Evolutionary conservation across 345 rosid species (phyloP).

Genomic region (Lenwebbia sp.): DNA sequence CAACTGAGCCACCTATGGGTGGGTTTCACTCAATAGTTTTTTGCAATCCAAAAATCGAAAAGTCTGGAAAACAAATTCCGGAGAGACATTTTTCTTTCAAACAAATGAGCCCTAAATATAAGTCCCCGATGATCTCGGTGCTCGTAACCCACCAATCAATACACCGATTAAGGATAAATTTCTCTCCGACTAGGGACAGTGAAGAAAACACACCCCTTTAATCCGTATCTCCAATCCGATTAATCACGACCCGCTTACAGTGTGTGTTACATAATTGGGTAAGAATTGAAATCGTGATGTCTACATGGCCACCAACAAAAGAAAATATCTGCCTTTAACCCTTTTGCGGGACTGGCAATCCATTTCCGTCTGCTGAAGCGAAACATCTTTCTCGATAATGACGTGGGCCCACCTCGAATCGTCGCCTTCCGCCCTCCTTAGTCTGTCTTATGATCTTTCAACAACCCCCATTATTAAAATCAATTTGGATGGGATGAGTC

Average conservation of each 20-base stretch:
- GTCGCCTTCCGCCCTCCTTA: neutral
- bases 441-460: neutral
- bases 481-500: neutral
- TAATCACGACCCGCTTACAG: neutral
- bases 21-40: no score
- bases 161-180: neutral
- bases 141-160: neutral
- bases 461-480: neutral
- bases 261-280: no score
- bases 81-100: rapidly evolving
- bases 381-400: neutral
- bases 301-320: neutral
- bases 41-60: no score
- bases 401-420: neutral
- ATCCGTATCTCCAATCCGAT: neutral
- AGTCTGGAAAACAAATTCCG: neutral
- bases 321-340: neutral
- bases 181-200: neutral
- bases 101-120: neutral
- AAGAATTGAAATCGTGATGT: neutral
- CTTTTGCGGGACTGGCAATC: neutral
- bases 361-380: neutral
- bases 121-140: neutral
- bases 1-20: no score
- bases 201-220: neutral